phyloP scores from a whole-genome alignment of 495 filamentous ascomycete species.

The Penicillium longicatenatum region DNA sequence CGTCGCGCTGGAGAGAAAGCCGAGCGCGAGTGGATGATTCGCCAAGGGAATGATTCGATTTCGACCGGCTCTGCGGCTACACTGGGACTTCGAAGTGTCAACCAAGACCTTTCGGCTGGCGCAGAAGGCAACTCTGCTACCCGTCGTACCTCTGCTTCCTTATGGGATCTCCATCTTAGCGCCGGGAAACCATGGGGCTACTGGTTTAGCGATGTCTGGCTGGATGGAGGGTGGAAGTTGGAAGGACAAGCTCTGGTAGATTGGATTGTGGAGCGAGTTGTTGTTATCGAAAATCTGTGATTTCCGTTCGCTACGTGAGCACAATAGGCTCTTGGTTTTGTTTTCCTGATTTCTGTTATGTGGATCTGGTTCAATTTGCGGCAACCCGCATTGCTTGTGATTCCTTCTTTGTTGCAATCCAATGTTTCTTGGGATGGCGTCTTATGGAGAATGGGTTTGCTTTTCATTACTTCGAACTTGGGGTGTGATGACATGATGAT shows the following conservation, averaged over 20 bases:
- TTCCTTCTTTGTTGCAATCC: background rate
- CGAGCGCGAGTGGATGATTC: constrained; percentile 77
- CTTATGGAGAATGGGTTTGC: background rate
- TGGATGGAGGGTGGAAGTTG: constrained; percentile 41
- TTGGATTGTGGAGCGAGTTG: constrained; percentile 45
- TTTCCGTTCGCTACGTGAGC: background rate
- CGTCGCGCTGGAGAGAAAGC: constrained; percentile 74
- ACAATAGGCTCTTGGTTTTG: background rate
- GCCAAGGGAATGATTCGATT: constrained; percentile 49
- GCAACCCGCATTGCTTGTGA: background rate
- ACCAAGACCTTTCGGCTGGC: constrained; percentile 36
- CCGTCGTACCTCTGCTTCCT: constrained; percentile 9
- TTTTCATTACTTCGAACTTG: background rate
- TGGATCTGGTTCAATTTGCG: background rate
- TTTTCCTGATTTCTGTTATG: background rate
- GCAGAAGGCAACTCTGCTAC: constrained; percentile 12
- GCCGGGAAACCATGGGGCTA: constrained; percentile 33
- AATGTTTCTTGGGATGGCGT: background rate
- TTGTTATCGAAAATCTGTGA: constrained; percentile 43
- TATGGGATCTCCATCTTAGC: constrained; percentile 22
- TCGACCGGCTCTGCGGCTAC: constrained; percentile 14
- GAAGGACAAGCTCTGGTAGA: constrained; percentile 48
- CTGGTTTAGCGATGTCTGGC: constrained; percentile 44
- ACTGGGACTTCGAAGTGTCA: constrained; percentile 32
- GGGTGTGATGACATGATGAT: constrained; percentile 22